A percentile compares a stretch with the other conserved stretches of the same genome.
phyloP scores from a whole-genome alignment of 2,329 filamentous ascomycete species.

The Claviceps paspali region DNA sequence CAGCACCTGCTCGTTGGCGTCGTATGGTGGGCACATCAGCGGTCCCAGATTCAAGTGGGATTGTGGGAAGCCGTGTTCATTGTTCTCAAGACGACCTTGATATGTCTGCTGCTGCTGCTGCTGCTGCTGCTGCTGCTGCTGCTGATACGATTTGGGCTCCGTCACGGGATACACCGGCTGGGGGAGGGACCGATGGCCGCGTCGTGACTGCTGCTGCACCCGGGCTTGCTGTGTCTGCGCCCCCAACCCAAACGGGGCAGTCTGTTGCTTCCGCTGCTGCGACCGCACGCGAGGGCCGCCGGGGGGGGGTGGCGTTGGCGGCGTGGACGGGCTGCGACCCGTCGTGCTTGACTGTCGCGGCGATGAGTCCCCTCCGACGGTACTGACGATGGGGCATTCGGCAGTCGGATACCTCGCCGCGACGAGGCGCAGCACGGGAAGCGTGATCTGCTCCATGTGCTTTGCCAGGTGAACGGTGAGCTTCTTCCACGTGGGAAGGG shows the following conservation, averaged over 20 bases:
- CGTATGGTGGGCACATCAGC: slow-evolving; percentile 13
- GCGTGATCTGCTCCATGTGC: slow-evolving; percentile 84
- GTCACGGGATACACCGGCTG: no score
- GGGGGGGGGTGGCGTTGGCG: no score
- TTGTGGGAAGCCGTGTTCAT: slow-evolving; percentile 13
- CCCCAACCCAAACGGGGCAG: no score
- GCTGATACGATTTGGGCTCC: no score
- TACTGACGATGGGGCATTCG: slow-evolving; percentile 54
- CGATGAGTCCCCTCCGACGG: slow-evolving; percentile 43
- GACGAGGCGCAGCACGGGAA: slow-evolving; percentile 57
- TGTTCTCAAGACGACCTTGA: slow-evolving; percentile 11
- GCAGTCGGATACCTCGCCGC: slow-evolving; percentile 32
- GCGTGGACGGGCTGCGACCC: no score
- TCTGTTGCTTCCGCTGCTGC: slow-evolving; percentile 9
- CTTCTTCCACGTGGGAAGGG: slow-evolving; percentile 79
- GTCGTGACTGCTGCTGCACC: slow-evolving; percentile 9
- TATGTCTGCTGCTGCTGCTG: slow-evolving; percentile 13
- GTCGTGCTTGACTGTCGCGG: slow-evolving; percentile 21
- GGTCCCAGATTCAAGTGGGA: slow-evolving; percentile 12
- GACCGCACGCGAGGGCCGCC: slow-evolving; percentile 6
- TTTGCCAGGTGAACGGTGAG: slow-evolving; percentile 84
- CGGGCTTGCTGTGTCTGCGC: background rate
- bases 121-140: slow-evolving; percentile 8
- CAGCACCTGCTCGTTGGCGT: slow-evolving; percentile 11
- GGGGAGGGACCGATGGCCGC: no score